Percentiles rank a stretch among this genome's conserved stretches.
These are phyloP conservation scores for Aphanomyces astaci DNA, from an alignment of 352 stramenopile species.

Conservation along the genomic window DNA sequence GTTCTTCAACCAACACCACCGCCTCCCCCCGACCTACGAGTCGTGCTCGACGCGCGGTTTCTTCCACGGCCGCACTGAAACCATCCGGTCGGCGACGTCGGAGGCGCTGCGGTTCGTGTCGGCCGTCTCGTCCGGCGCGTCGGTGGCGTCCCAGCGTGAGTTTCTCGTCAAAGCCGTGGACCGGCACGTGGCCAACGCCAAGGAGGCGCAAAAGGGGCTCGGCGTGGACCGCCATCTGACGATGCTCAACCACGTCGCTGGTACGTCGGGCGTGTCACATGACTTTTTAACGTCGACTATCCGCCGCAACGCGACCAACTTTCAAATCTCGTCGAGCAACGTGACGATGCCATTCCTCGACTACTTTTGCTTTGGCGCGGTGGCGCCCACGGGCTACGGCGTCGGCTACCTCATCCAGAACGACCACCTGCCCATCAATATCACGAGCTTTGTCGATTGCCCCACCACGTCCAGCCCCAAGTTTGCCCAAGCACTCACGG, in stretches of 20 bases:
- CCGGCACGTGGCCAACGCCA: constrained; percentile 84
- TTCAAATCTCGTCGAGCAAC: constrained; percentile 88
- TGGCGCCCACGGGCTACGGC: constrained; percentile 83
- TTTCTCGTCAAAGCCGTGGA: constrained; percentile 63
- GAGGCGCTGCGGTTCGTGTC: constrained; percentile 63
- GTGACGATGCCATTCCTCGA: constrained; percentile 82
- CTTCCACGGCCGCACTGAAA: constrained; percentile 88
- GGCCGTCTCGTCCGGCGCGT: constrained; percentile 35
- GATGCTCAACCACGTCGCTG: constrained; percentile 70
- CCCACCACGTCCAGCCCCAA: constrained; percentile 52
- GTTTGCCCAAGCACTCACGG: constrained; percentile 55
- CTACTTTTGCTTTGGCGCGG: constrained; percentile 86
- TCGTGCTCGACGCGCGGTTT: constrained; percentile 88
- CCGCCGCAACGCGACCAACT: constrained; percentile 73
- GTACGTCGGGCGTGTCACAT: constrained; percentile 43
- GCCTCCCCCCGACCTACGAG: constrained; percentile 83
- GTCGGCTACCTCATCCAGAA: constrained; percentile 85
- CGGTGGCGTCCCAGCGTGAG: constrained; percentile 44
- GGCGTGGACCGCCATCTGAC: constrained; percentile 84
- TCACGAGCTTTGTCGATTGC: constrained; percentile 84
- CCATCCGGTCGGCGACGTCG: constrained; percentile 79
- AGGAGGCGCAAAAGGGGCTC: constrained; percentile 78
- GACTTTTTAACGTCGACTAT: constrained; percentile 76
- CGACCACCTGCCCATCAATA: constrained; percentile 70
- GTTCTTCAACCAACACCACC: constrained; percentile 70